Base-by-base conservation (phyloP, 2,329 filamentous ascomycete genomes). In the Pseudomassariella vexata region DNA sequence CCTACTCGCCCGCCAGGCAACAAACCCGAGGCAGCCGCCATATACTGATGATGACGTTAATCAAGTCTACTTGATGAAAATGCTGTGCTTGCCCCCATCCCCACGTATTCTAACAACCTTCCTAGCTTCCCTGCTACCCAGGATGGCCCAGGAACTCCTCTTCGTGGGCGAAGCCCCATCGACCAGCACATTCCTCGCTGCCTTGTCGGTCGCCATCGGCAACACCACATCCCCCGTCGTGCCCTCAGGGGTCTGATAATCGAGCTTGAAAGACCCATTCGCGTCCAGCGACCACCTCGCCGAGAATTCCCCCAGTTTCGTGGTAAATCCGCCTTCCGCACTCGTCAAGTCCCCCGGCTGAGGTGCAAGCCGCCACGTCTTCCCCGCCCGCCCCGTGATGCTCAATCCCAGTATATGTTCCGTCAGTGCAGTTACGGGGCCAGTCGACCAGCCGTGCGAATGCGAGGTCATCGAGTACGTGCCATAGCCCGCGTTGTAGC, bases 401-500 rank as follows among this genome's bases (percentile, higher is more conserved):
- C 51, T 50, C 5, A 70, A 44, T 1, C 68, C 68, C 3, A 69
- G 51, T 14, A 68, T 48, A 17, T 57, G 56, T 30, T 62, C 57
- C 1, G 60, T 67, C 35, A 71, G 44, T 2, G 65, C 62, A 25
- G 59, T 60, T 2, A 65, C 66, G 9, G 68, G 67, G 0, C 67
- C 68, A 0, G 61, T 62, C 8, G 60, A 59, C 68, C 68, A 71
- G 7, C 67, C 66, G 45, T 71, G 66, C 10, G 66, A 54, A 38
- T 70, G 68, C n/a, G 58, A 63, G 6, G 64, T 65, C 35, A 68
- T 66, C 10, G 55, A 57, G 30, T 55, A 56, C 28, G 66, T 59
- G 4, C 52, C 50, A 39, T 79, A 79, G 1, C 73, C 74, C 7
- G 64, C 51, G 29, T 64, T 56, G 19, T 57, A 61, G 2, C 73